A percentile compares a stretch with the other conserved stretches of the same genome.
Conservation (phyloP, 768 basidiomycete genomes). For the Suillus americanus region DNA sequence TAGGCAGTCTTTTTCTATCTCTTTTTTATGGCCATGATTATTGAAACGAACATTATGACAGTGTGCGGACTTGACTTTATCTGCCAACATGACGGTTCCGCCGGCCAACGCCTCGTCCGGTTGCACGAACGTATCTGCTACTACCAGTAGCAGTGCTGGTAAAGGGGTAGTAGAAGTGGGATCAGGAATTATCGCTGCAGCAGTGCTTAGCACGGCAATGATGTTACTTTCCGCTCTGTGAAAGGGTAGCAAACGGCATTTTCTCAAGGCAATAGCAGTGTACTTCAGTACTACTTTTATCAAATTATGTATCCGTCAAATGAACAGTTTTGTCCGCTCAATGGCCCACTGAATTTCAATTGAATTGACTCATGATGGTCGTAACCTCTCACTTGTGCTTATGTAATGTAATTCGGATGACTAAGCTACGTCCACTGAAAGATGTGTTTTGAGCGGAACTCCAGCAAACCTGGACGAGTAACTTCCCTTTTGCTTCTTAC, state of each 20-base stretch:
- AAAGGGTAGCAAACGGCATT: neutral
- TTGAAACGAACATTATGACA: conserved; percentile 26
- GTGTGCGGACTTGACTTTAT: conserved; percentile 81
- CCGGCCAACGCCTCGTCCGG: conserved; percentile 38
- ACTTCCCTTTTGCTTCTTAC: neutral
- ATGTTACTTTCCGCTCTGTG: neutral
- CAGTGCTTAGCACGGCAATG: conserved; percentile 1
- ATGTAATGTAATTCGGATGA: neutral
- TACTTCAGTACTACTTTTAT: neutral
- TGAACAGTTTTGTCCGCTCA: neutral
- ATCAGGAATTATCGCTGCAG: conserved; percentile 9
- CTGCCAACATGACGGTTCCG: conserved; percentile 47
- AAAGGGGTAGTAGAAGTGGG: conserved; percentile 13
- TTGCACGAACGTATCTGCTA: conserved; percentile 34
- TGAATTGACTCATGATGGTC: neutral
- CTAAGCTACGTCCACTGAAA: neutral
- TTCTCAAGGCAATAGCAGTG: neutral
- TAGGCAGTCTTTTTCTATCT: conserved; percentile 16
- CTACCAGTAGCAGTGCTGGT: conserved; percentile 12
- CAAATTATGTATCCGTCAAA: neutral
- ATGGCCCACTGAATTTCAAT: neutral
- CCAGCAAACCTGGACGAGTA: neutral
- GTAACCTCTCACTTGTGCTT: neutral
- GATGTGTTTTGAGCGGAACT: neutral
- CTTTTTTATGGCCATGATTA: neutral